Evolutionary conservation across 106 monocot species (phyloP).

Genomic region (Ottelia alismoides): DNA sequence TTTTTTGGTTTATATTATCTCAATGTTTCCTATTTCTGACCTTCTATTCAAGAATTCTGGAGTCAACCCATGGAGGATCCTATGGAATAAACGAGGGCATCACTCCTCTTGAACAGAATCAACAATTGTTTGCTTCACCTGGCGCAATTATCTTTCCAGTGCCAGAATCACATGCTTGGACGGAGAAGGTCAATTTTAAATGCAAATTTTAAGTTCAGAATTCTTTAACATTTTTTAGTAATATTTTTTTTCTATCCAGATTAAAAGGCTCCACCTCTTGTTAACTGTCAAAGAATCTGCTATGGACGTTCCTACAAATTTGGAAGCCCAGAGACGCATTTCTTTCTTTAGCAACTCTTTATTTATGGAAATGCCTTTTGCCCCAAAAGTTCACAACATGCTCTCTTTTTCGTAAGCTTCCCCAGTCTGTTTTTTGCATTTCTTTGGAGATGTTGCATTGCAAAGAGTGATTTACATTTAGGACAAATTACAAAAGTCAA

Average conservation of each 20-base stretch:
- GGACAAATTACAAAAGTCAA: no score
- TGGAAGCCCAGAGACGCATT: constrained; percentile 65
- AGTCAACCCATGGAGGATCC: constrained; percentile 47
- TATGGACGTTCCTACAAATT: constrained; percentile 85
- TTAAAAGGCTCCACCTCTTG: constrained; percentile 55
- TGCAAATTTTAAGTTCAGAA: neutral
- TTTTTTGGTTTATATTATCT: neutral
- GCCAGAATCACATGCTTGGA: constrained; percentile 69
- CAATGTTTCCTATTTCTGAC: neutral
- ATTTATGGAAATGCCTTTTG: constrained; percentile 86
- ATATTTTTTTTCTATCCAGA: constrained; percentile 10
- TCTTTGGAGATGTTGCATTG: no score
- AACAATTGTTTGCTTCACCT: constrained; percentile 66
- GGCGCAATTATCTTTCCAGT: constrained; percentile 79
- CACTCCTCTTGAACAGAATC: constrained; percentile 14
- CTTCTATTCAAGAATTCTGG: constrained; percentile 27
- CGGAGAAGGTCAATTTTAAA: constrained; percentile 51
- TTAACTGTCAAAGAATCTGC: constrained; percentile 80
- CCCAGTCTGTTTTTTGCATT: no score
- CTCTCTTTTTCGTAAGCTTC: constrained; percentile 95
- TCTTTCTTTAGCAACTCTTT: constrained; percentile 71
- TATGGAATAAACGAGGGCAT: constrained; percentile 33
- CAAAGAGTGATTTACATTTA: no score
- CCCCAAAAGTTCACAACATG: constrained; percentile 92
- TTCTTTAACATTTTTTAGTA: neutral